Evolutionary conservation across 2,329 filamentous ascomycete species (phyloP), one percentile per base, ranked within the genome.

Genomic region (Aspergillus flavus): DNA sequence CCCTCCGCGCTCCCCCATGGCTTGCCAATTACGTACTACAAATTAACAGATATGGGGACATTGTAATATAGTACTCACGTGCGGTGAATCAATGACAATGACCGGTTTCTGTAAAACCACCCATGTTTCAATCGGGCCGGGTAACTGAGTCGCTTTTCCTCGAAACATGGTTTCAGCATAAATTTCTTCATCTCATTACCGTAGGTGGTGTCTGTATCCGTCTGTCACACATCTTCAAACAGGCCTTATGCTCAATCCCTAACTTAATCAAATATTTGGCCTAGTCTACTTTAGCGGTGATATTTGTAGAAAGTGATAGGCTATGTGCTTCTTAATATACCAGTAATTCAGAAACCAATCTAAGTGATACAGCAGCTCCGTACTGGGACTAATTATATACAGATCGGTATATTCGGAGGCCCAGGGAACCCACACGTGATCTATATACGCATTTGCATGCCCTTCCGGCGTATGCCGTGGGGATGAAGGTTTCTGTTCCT

Each of bases 401-500:
- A 21, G 19, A 36, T 36, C 26, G 48, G 26, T 32, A 32, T 30
- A 52, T 30, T 52, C 26, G 48, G 26, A 52, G 11, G 43, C 21
- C n/a, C 10, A 41, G 43, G 45, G 32, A 30, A 6, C 5, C 41
- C 36, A 39, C 58, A 63, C 61, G 57, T 60, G 60, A 65, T 58
- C 12, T n/a, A 57, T 23, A 52, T 46, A 36, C 28, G 52, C 55
- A 61, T 59, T 52, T 43, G 52, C 53, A 53, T 57, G 39, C 54
- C n/a, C 41, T 66, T 64, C 65, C 63, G 65, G 61, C 58, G 58
- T 57, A 32, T 63, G 65, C 65, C 65, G 65, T 57, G 59, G 28
- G 23, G 59, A 48, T 48, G 45, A 45, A 32, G 53, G 43, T 23
- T 59, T 59, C 57, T 57, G 54, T 52, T 58, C 43, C 43, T 57